These are phyloP conservation scores for Astragalus glycyphyllos DNA, from an alignment of 306 rosid genomes.

Conservation along the genomic window DNA sequence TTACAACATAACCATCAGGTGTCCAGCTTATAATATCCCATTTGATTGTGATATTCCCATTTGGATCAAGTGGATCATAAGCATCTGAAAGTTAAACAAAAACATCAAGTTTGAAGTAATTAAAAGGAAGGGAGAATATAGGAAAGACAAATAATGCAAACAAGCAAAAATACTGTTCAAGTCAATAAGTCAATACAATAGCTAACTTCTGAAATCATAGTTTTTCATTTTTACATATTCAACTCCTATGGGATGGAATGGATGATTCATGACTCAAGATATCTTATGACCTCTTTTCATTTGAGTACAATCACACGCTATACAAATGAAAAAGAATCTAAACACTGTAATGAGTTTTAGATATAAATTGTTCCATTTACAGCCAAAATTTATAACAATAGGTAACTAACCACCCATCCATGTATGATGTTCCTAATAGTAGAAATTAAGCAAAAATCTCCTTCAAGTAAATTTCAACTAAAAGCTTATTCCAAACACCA, in stretches of 20 bases:
- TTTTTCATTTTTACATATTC: constrained; percentile 8
- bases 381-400: constrained; percentile 15
- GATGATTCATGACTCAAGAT: constrained; percentile 17
- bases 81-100: constrained; percentile 60
- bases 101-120: constrained; percentile 13
- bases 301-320: background rate
- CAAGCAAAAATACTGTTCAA: constrained; percentile 15
- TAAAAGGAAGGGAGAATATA: no score
- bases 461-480: background rate
- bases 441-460: constrained; percentile 17
- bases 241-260: background rate
- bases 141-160: background rate
- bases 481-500: constrained; percentile 16
- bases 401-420: background rate
- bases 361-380: constrained; percentile 14
- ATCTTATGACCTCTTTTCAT: background rate
- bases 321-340: background rate
- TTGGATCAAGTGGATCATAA: constrained; percentile 82
- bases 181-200: constrained; percentile 23
- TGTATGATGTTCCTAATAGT: constrained; percentile 7
- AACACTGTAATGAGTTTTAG: constrained; percentile 9
- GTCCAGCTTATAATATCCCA: constrained; percentile 85
- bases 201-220: constrained; percentile 6
- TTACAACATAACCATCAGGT: constrained; percentile 84
- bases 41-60: constrained; percentile 81